These are phyloP conservation scores for Phytophthora brassicae DNA, from an alignment of 352 stramenopile species.

Conservation along the genomic window DNA sequence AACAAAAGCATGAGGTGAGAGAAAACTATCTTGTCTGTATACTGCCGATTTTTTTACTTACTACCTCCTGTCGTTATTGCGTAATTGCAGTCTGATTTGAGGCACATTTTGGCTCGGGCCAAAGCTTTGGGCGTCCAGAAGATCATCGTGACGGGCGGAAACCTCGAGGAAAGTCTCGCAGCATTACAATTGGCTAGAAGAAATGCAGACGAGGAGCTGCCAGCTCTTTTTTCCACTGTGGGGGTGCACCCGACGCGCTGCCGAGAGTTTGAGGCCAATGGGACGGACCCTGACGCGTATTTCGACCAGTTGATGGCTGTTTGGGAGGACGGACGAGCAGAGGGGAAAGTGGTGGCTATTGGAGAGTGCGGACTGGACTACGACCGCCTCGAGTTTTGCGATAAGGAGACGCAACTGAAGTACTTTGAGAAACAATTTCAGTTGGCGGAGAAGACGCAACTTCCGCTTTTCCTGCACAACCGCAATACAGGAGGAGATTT, in stretches of 20 bases:
- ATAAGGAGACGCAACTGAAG: conserved; percentile 87
- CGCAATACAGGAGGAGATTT: conserved; percentile 94
- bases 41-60: neutral
- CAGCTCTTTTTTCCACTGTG: conserved; percentile 61
- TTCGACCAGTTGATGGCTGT: conserved; percentile 59
- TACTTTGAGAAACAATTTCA: conserved; percentile 95
- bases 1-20: conserved; percentile 83
- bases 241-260: conserved; percentile 94
- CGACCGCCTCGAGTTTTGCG: conserved; percentile 95
- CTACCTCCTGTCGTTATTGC: conserved; percentile 5
- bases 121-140: conserved; percentile 83
- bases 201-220: conserved; percentile 17
- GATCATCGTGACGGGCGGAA: conserved; percentile 91
- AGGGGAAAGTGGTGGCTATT: conserved; percentile 89
- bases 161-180: conserved; percentile 41
- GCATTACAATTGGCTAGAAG: conserved; percentile 39
- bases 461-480: conserved; percentile 98
- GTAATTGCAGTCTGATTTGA: conserved; percentile 72
- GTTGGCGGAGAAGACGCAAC: conserved; percentile 68
- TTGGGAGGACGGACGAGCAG: conserved; percentile 53
- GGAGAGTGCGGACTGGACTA: conserved; percentile 98
- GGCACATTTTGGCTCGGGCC: conserved; percentile 85
- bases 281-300: conserved; percentile 58
- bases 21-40: neutral
- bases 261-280: conserved; percentile 78